phyloP scores from a whole-genome alignment of 352 stramenopile genomes.

The Phytophthora syringae region DNA sequence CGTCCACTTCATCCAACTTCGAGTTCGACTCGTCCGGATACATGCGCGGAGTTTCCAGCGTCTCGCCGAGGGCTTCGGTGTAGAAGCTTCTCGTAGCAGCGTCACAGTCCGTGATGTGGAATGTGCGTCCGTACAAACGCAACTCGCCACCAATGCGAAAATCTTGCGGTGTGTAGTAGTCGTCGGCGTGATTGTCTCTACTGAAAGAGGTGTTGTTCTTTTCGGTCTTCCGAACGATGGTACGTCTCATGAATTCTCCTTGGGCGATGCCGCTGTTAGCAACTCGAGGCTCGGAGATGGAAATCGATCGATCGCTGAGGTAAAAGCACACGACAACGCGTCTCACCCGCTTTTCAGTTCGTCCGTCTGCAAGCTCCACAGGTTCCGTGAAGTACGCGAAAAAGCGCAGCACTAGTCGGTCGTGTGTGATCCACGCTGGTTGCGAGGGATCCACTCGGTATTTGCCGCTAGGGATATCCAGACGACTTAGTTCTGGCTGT shows the following conservation, averaged over 20 bases:
- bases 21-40: conserved; percentile 84
- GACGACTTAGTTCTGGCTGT: conserved; percentile 18
- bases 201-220: conserved; percentile 21
- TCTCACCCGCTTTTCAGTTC: conserved; percentile 39
- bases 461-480: conserved; percentile 40
- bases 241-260: conserved; percentile 89
- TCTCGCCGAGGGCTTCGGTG: conserved; percentile 47
- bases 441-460: conserved; percentile 57
- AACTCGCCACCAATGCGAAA: conserved; percentile 84
- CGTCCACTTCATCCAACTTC: conserved; percentile 58
- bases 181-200: conserved; percentile 27
- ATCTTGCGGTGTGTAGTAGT: conserved; percentile 67
- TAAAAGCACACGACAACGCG: conserved; percentile 86
- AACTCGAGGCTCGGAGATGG: conserved; percentile 87
- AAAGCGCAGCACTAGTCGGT: conserved; percentile 90
- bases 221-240: conserved; percentile 44
- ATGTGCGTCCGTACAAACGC: conserved; percentile 78
- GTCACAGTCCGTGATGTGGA: conserved; percentile 92
- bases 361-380: conserved; percentile 26
- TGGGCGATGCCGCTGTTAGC: conserved; percentile 90
- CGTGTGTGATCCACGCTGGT: conserved; percentile 72
- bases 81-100: conserved; percentile 87
- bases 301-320: conserved; percentile 83
- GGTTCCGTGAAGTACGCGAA: conserved; percentile 85
- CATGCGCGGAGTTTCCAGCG: conserved; percentile 44